These are phyloP conservation scores for Penicillium frequentans DNA, from an alignment of 2,329 filamentous ascomycete genomes.

Conservation along the genomic window DNA sequence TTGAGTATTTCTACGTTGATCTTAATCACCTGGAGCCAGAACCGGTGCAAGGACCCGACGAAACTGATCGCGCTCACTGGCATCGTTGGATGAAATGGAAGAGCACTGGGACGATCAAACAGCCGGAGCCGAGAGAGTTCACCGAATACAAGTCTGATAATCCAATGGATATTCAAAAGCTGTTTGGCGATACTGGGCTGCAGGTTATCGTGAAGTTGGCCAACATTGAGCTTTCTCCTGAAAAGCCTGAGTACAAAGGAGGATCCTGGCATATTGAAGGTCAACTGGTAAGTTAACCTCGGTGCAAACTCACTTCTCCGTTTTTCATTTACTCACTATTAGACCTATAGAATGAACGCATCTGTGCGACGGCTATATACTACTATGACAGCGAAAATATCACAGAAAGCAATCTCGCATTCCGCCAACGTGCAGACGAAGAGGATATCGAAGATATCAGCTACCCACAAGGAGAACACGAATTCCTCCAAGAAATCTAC, in stretches of 20 bases:
- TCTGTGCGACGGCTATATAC: constrained; percentile 62
- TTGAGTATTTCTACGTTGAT: not conserved
- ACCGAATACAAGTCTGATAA: not conserved
- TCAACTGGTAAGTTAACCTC: constrained; percentile 16
- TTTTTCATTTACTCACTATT: not conserved
- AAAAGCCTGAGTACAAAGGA: constrained; percentile 56
- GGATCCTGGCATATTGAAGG: constrained; percentile 49
- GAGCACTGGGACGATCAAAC: not conserved
- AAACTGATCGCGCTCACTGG: not conserved
- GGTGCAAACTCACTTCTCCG: not conserved
- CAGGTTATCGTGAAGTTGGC: constrained; percentile 62
- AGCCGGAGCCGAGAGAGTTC: constrained; percentile 16
- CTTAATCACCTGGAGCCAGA: not conserved
- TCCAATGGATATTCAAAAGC: constrained; percentile 19
- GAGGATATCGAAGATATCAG: constrained; percentile 32
- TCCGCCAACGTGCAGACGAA: constrained; percentile 42
- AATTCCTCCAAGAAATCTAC: constrained; percentile 13
- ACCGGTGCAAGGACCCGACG: not conserved
- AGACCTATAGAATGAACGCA: constrained; percentile 55
- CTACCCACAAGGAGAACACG: constrained; percentile 9
- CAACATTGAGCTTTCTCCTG: constrained; percentile 60
- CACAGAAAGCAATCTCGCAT: constrained; percentile 51
- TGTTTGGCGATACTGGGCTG: constrained; percentile 37
- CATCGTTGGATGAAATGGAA: not conserved
- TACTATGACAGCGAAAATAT: constrained; percentile 64